Evolutionary conservation across 768 basidiomycete species (phyloP), one percentile per base, ranked within the genome.

Genomic region (Polyporus arcularius): DNA sequence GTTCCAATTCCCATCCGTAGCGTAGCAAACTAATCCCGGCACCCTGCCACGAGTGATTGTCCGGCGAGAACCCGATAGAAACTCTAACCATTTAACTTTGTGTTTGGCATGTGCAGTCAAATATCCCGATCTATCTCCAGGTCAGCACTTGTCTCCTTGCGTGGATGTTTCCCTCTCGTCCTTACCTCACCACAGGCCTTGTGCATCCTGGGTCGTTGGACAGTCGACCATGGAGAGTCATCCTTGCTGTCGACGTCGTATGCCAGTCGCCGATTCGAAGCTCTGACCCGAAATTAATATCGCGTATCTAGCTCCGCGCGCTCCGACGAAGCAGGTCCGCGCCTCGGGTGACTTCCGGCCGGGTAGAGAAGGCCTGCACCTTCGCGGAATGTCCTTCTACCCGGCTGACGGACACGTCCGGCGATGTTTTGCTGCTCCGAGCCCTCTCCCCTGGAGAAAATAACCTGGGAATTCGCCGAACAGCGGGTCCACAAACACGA

Each of bases 261-360:
- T 47, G 38, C 18, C 58, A 48, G 42, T 52, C 31, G 35, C 26
- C 40, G 21, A 28, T 48, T 28, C 39, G 42, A 48, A 35, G 32
- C n/a, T 51, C 49, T 46, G 47, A 50, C 55, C 55, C 48, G 26
- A 30, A 48, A 39, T n/a, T 51, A n/a, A 40, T 32, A 52, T 31
- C 50, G 46, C 51, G 39, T 55, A 49, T 50, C 50, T 51, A 45
- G 54, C 30, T 54, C 54, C 55, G 60, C 56, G 60, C 55, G 50
- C 55, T 51, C 55, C 41, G 45, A 52, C 55, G 50, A 45, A 39
- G 46, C 55, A 41, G 60, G 55, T 55, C 52, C 53, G 52, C 52
- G 52, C 39, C 31, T 35, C 60, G 54, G 60, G 55, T 43, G 51
- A 47, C 60, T 53, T 16, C 53, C 60, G 60, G 60, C 60, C 60